These are phyloP conservation scores for Colletotrichum euphorbiae DNA, from an alignment of 2,329 filamentous ascomycete genomes.

Conservation along the genomic window DNA sequence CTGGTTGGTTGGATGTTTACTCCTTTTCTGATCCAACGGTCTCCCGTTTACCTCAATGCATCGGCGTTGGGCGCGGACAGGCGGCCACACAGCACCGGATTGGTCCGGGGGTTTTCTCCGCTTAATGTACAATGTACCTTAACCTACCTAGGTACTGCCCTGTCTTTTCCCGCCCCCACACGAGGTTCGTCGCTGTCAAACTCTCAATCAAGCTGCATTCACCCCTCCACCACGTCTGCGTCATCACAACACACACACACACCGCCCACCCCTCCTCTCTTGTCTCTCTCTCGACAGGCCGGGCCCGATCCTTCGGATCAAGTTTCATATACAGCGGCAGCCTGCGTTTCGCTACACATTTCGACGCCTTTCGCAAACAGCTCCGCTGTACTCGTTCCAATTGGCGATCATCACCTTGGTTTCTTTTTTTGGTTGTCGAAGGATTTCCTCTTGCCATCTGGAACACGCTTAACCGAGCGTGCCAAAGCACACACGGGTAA, in stretches of 20 bases:
- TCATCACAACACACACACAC: constrained; percentile 18
- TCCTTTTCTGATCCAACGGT: too few relatives aligned
- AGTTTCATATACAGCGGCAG: not conserved
- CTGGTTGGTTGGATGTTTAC: too few relatives aligned
- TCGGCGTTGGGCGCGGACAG: too few relatives aligned
- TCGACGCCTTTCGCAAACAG: too few relatives aligned
- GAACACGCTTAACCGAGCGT: not conserved
- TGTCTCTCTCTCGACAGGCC: not conserved
- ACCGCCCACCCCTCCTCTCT: too few relatives aligned
- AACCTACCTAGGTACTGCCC: too few relatives aligned
- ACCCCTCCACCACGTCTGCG: constrained; percentile 32
- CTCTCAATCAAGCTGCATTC: constrained; percentile 15
- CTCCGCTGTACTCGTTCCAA: not conserved
- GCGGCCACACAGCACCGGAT: too few relatives aligned
- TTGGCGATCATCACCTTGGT: not conserved
- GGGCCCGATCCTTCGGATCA: not conserved
- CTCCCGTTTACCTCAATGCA: too few relatives aligned
- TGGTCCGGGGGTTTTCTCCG: too few relatives aligned
- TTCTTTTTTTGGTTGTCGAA: not conserved
- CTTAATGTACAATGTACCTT: too few relatives aligned
- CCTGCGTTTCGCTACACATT: not conserved
- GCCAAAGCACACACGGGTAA: not conserved
- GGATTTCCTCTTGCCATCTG: not conserved
- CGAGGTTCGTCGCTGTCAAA: constrained; percentile 25
- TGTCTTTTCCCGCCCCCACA: not conserved